Evolutionary conservation across 2,329 filamentous ascomycete species (phyloP).

Genomic region (Ilyonectria sp.): DNA sequence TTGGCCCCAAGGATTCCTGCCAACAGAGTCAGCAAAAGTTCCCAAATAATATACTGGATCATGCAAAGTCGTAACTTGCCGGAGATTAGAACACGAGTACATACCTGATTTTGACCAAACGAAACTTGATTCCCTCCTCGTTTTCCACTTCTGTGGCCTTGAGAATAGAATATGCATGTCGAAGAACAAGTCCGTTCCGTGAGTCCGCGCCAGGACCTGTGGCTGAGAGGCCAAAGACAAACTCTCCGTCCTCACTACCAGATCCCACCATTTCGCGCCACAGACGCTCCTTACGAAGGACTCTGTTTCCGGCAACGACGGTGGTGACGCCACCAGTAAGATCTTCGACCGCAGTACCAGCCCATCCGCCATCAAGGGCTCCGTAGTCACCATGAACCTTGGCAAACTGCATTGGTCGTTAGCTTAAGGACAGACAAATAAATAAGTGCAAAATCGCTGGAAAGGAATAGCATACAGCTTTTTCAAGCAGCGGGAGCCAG

Average conservation of each 20-base stretch:
- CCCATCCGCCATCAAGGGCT: slow-evolving; percentile 77
- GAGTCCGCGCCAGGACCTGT: slow-evolving; percentile 44
- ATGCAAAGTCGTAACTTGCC: no score
- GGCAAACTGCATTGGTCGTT: slow-evolving; percentile 65
- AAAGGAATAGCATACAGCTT: slow-evolving; percentile 62
- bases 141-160: slow-evolving; percentile 61
- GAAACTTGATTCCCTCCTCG: slow-evolving; percentile 56
- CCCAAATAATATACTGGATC: slow-evolving; percentile 7
- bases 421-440: slow-evolving; percentile 1
- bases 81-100: slow-evolving; percentile 2
- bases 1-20: slow-evolving; percentile 80
- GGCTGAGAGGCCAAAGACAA: slow-evolving; percentile 67
- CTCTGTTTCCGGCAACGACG: slow-evolving; percentile 68
- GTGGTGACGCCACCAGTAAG: slow-evolving; percentile 71
- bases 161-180: slow-evolving; percentile 68
- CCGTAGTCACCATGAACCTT: slow-evolving; percentile 82
- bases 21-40: slow-evolving; percentile 27
- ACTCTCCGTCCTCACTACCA: slow-evolving; percentile 78
- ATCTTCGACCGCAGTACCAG: slow-evolving; percentile 67
- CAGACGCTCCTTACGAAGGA: slow-evolving; percentile 77
- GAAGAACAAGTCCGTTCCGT: slow-evolving; percentile 59
- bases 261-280: slow-evolving; percentile 78
- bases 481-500: slow-evolving; percentile 81
- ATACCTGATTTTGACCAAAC: slow-evolving; percentile 63
- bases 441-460: not conserved